A percentile compares a stretch with the other conserved stretches of the same genome.
Evolutionary conservation across 2,329 filamentous ascomycete genomes (phyloP).

Genomic region (Colletotrichum abscissum): DNA sequence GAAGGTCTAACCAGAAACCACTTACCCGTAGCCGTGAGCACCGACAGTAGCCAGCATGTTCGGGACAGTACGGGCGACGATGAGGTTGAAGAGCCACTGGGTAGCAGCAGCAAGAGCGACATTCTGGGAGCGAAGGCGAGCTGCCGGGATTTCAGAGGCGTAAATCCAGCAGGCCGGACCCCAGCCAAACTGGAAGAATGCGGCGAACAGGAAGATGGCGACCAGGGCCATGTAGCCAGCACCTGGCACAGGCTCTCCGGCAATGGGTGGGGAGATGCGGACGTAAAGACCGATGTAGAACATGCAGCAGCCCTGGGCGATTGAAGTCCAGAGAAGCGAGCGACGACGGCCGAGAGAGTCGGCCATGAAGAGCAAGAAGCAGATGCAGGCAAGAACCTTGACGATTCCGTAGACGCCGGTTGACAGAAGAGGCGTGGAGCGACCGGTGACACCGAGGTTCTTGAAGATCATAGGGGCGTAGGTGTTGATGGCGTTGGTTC

Average conservation of each 20-base stretch:
- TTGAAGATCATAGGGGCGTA: constrained; percentile 48
- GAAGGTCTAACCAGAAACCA: background rate
- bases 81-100: constrained; percentile 78
- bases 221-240: constrained; percentile 74
- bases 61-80: constrained; percentile 72
- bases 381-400: constrained; percentile 67
- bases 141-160: constrained; percentile 69
- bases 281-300: constrained; percentile 76
- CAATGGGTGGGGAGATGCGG: constrained; percentile 64
- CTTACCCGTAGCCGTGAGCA: constrained; percentile 48
- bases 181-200: constrained; percentile 56
- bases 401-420: constrained; percentile 73
- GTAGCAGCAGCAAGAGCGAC: constrained; percentile 73
- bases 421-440: constrained; percentile 65
- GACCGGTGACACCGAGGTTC: constrained; percentile 53
- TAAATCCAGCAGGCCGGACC: constrained; percentile 69
- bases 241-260: constrained; percentile 60
- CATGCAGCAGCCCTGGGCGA: constrained; percentile 71
- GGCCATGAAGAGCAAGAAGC: constrained; percentile 70
- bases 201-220: constrained; percentile 73
- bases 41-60: constrained; percentile 67
- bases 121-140: constrained; percentile 70
- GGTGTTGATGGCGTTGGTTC: constrained; percentile 53
- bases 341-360: constrained; percentile 70
- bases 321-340: constrained; percentile 68